Percentiles rank a stretch among this genome's conserved stretches.
These are phyloP conservation scores for Lactifluus hygrophoroides DNA, from an alignment of 768 basidiomycete genomes.

Conservation along the genomic window DNA sequence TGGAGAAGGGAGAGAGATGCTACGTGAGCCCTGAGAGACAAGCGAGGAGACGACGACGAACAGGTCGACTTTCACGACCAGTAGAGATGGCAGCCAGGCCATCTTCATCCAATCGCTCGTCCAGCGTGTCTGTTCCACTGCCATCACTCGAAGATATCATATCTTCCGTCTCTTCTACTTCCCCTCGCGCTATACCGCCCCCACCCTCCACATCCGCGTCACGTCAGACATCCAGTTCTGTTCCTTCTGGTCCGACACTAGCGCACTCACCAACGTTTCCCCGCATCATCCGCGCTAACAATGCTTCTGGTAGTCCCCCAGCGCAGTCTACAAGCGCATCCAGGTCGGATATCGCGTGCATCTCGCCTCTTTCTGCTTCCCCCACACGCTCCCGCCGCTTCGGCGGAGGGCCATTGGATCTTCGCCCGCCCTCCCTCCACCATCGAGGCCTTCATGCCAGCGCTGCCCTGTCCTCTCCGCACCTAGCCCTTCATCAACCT, in stretches of 20 bases:
- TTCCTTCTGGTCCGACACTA: conserved; percentile 38
- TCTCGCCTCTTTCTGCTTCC: conserved; percentile 35
- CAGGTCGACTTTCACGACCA: not conserved
- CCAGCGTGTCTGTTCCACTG: conserved; percentile 58
- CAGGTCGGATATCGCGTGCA: conserved; percentile 35
- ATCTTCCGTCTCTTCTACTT: conserved; percentile 40
- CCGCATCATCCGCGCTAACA: conserved; percentile 55
- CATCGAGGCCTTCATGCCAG: conserved; percentile 24
- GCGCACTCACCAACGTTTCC: conserved; percentile 46
- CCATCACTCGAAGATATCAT: conserved; percentile 58
- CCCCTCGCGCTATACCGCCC: conserved; percentile 34
- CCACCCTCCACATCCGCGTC: conserved; percentile 41
- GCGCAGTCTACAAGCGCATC: conserved; percentile 19
- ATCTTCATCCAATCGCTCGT: conserved; percentile 47
- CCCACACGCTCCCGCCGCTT: conserved; percentile 41
- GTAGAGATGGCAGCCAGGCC: conserved; percentile 30
- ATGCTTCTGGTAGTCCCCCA: conserved; percentile 29
- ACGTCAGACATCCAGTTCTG: conserved; percentile 32
- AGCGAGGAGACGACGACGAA: not conserved
- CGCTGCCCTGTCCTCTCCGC: conserved; percentile 22
- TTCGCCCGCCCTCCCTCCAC: conserved; percentile 11
- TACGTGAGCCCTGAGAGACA: too few species aligned
- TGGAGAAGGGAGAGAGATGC: not conserved
- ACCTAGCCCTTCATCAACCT: conserved; percentile 26
- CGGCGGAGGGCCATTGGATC: conserved; percentile 29